Percentiles rank a stretch among this genome's conserved stretches.
Evolutionary conservation across 2,329 filamentous ascomycete species (phyloP).

Genomic region (Scytalidium sp.): DNA sequence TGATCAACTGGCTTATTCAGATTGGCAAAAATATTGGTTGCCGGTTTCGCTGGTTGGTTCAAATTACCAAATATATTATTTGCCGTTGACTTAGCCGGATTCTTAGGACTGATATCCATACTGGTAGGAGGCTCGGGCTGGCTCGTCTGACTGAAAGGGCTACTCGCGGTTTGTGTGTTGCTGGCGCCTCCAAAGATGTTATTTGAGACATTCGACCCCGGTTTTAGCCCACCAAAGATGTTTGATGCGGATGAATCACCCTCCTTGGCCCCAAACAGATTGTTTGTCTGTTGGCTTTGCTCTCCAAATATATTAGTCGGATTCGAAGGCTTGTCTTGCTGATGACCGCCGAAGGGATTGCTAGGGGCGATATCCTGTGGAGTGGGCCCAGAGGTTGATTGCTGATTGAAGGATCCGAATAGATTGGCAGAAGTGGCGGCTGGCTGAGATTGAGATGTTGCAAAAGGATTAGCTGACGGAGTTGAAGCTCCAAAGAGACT

Average conservation of each 20-base stretch:
- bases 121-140: not conserved
- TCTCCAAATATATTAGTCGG: not conserved
- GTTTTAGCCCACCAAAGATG: not conserved
- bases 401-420: constrained; percentile 9
- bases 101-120: not conserved
- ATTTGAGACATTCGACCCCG: not conserved
- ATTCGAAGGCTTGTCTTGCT: constrained; percentile 3
- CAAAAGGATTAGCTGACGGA: constrained; percentile 4
- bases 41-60: not conserved
- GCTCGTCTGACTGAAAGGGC: not conserved
- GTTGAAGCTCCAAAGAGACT: constrained; percentile 11
- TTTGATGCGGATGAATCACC: not conserved
- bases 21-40: constrained; percentile 10
- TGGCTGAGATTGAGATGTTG: constrained; percentile 7
- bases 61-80: constrained; percentile 10
- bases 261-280: constrained; percentile 9
- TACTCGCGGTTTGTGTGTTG: not conserved
- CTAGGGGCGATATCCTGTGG: constrained; percentile 4
- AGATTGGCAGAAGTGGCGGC: constrained; percentile 6
- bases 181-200: not conserved
- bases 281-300: constrained; percentile 2
- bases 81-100: not conserved
- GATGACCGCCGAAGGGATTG: constrained; percentile 9
- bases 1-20: constrained; percentile 18
- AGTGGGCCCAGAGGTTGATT: not conserved